A percentile compares a stretch with the other conserved stretches of the same genome.
Conservation (phyloP, 768 basidiomycete species). For the Gloeopeniophorella convolvens region DNA sequence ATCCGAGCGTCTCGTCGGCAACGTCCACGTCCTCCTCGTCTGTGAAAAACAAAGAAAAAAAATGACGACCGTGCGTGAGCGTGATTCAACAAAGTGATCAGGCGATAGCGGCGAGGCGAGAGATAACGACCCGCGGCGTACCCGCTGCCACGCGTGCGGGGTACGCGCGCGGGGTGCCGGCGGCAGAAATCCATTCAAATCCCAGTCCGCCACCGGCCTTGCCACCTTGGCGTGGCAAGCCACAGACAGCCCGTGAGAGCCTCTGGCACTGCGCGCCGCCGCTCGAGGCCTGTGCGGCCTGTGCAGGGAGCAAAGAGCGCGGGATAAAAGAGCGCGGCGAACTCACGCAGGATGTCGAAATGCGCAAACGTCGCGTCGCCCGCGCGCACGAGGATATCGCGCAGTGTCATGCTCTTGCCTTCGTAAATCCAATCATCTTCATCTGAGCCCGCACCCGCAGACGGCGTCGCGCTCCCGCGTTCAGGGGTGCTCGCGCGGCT, state of each 20-base stretch:
- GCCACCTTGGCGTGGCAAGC: slow-evolving; percentile 16
- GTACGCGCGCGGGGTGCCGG: slow-evolving; percentile 15
- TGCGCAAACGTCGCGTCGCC: slow-evolving; percentile 29
- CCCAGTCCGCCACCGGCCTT: slow-evolving; percentile 11
- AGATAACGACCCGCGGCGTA: slow-evolving; percentile 7
- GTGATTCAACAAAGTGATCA: too few relatives aligned
- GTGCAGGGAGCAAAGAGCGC: not conserved
- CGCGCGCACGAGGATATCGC: slow-evolving; percentile 38
- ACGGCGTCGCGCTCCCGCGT: slow-evolving; percentile 3
- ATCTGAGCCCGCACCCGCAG: slow-evolving; percentile 15
- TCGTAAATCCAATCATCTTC: slow-evolving; percentile 32
- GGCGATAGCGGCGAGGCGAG: not conserved
- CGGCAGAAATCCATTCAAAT: not conserved
- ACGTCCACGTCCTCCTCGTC: slow-evolving; percentile 16
- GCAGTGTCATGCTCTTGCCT: slow-evolving; percentile 41
- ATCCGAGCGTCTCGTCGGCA: slow-evolving; percentile 17
- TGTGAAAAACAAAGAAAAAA: slow-evolving; percentile 6
- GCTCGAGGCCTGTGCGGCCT: slow-evolving; percentile 4
- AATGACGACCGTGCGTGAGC: slow-evolving; percentile 3
- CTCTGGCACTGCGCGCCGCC: not conserved
- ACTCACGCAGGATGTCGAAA: slow-evolving; percentile 35
- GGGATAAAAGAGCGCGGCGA: not conserved
- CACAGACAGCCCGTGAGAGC: not conserved
- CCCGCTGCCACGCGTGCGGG: slow-evolving; percentile 12
- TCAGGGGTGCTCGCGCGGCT: slow-evolving; percentile 18